phyloP scores from a whole-genome alignment of 2,329 filamentous ascomycete species.

The Huntiella savannae region DNA sequence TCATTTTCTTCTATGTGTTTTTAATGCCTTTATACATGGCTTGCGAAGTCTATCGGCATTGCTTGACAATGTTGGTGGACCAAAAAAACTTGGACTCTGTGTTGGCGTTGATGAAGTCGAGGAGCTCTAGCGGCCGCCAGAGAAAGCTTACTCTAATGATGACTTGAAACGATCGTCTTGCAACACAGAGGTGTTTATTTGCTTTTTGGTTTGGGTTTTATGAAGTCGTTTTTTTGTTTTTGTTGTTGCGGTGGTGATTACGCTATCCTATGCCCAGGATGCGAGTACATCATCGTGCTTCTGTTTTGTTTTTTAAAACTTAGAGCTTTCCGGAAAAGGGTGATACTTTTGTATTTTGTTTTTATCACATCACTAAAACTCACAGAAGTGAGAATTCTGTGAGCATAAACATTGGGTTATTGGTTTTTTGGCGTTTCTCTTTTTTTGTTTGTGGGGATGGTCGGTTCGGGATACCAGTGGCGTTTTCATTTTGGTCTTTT shows the following conservation, averaged over 20 bases:
- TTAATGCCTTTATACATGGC: not conserved
- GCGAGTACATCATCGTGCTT: not conserved
- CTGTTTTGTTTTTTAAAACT: slow-evolving; percentile 1
- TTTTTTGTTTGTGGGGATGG: too few relatives aligned
- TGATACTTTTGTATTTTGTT: not conserved
- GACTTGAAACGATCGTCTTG: not conserved
- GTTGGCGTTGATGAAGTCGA: too few relatives aligned
- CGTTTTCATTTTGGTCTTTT: too few relatives aligned
- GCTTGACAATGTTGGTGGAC: not conserved
- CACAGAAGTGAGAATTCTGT: too few relatives aligned
- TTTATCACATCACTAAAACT: not conserved
- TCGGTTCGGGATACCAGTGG: too few relatives aligned
- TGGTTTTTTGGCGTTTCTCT: too few relatives aligned
- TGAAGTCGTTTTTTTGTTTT: not conserved
- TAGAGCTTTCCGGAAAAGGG: slow-evolving; percentile 2
- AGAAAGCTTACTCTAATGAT: not conserved
- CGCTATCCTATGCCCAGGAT: slow-evolving; percentile 6
- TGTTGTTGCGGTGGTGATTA: not conserved
- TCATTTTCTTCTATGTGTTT: slow-evolving; percentile 4
- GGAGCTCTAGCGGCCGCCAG: too few relatives aligned
- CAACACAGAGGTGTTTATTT: not conserved
- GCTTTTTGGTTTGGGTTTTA: not conserved
- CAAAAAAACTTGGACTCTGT: too few relatives aligned
- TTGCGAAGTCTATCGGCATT: slow-evolving; percentile 3
- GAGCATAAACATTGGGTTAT: too few relatives aligned